These are phyloP conservation scores for Ormosia emarginata DNA, from an alignment of 306 rosid species.

Conservation along the genomic window DNA sequence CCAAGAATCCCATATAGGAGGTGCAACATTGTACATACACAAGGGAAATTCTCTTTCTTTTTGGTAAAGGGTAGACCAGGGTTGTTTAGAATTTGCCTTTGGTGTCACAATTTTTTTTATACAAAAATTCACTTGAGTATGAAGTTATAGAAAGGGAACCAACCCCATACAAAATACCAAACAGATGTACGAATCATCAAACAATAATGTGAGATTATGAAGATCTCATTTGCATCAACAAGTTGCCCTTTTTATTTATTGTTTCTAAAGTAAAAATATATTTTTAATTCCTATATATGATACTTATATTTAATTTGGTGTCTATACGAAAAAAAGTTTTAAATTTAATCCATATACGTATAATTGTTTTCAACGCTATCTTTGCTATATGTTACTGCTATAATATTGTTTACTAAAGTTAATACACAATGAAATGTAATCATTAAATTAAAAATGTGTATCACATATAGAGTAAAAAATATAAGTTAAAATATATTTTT, in stretches of 20 bases:
- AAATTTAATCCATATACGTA: too few relatives aligned
- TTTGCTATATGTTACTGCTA: too few relatives aligned
- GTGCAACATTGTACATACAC: background rate
- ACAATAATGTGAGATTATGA: background rate
- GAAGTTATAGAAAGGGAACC: conserved; percentile 2
- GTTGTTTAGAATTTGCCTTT: conserved; percentile 9
- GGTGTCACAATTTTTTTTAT: background rate
- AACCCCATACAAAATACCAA: conserved; percentile 23
- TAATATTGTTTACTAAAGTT: too few relatives aligned
- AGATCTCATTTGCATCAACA: background rate
- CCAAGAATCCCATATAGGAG: background rate
- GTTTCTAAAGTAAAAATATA: background rate
- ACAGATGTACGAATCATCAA: background rate
- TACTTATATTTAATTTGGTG: too few relatives aligned
- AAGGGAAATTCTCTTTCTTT: background rate
- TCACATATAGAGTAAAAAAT: too few relatives aligned
- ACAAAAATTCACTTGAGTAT: background rate
- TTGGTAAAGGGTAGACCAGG: background rate
- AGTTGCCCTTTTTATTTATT: background rate
- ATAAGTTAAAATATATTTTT: too few relatives aligned
- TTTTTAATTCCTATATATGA: too few relatives aligned
- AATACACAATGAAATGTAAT: too few relatives aligned
- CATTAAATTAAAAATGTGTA: too few relatives aligned
- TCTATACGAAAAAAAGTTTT: too few relatives aligned
- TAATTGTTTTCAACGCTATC: too few relatives aligned